These are phyloP conservation scores for Fusarium sp. DNA, from an alignment of 2,329 filamentous ascomycete species.

Conservation along the genomic window DNA sequence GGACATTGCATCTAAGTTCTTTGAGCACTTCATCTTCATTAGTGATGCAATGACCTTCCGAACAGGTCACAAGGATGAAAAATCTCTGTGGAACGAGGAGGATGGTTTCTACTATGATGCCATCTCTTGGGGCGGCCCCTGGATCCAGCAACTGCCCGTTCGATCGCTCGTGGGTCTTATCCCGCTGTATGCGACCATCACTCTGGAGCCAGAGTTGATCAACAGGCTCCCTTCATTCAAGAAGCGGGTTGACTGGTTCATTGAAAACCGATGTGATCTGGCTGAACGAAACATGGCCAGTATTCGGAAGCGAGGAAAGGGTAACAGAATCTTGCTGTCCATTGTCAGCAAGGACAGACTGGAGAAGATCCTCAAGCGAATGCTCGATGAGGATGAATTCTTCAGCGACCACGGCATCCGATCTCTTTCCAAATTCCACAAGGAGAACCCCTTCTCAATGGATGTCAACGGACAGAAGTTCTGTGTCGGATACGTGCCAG, in stretches of 20 bases:
- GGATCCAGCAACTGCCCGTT: conserved; percentile 90
- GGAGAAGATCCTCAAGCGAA: conserved; percentile 84
- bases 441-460: conserved; percentile 91
- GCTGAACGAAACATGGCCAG: conserved; percentile 94
- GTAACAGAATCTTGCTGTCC: conserved; percentile 83
- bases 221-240: conserved; percentile 93
- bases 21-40: conserved; percentile 98
- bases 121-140: conserved; percentile 93
- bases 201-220: conserved; percentile 90
- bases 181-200: conserved; percentile 89
- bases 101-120: conserved; percentile 99
- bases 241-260: conserved; percentile 91
- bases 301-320: conserved; percentile 89
- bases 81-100: conserved; percentile 94
- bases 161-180: conserved; percentile 92
- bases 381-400: conserved; percentile 95
- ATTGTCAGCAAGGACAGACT: conserved; percentile 94
- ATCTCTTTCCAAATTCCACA: conserved; percentile 89
- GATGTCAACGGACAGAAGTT: conserved; percentile 92
- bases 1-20: conserved; percentile 97
- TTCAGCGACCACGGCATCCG: conserved; percentile 88
- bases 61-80: conserved; percentile 71
- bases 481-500: conserved; percentile 86
- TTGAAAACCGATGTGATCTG: conserved; percentile 83
- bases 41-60: conserved; percentile 95